A percentile compares a stretch with the other conserved stretches of the same genome.
phyloP scores from a whole-genome alignment of 805 yeast species.

The Soucietia sequanensis region DNA sequence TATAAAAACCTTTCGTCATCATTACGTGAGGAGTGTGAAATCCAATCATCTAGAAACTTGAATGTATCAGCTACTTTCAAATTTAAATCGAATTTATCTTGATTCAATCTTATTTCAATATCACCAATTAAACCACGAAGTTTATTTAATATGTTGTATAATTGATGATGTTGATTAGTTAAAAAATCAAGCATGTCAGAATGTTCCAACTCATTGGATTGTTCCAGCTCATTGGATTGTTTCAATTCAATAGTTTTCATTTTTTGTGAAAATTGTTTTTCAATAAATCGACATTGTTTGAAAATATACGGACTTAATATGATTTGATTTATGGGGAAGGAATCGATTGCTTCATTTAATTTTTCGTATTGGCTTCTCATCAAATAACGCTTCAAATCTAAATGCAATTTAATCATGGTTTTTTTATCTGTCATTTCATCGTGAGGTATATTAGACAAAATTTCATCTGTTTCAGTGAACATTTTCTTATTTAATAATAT shows the following conservation, averaged over 20 bases:
- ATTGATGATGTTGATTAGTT: conserved; percentile 5
- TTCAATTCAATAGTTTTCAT: conserved; percentile 5
- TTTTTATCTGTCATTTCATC: conserved; percentile 26
- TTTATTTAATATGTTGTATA: conserved; percentile 9
- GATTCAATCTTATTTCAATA: conserved; percentile 26
- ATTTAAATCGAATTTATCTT: conserved; percentile 29
- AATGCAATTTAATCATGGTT: conserved; percentile 23
- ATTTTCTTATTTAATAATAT: conserved; percentile 29
- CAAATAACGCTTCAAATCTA: conserved; percentile 22
- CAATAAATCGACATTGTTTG: conserved; percentile 31
- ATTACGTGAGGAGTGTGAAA: conserved; percentile 3
- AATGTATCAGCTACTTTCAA: conserved; percentile 18
- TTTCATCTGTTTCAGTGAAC: conserved; percentile 17
- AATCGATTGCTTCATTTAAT: conserved; percentile 17
- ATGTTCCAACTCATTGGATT: neutral
- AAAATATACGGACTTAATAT: conserved; percentile 32
- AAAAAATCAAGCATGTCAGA: neutral
- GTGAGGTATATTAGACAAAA: conserved; percentile 20
- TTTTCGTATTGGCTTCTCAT: conserved; percentile 15
- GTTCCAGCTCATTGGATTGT: neutral
- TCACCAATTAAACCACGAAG: conserved; percentile 36
- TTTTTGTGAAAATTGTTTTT: conserved; percentile 18
- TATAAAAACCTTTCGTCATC: conserved; percentile 10
- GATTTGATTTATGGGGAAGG: conserved; percentile 31
- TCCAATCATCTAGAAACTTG: conserved; percentile 27